Evolutionary conservation across 495 filamentous ascomycete species (phyloP).

Genomic region (Aspergillus hancockii): DNA sequence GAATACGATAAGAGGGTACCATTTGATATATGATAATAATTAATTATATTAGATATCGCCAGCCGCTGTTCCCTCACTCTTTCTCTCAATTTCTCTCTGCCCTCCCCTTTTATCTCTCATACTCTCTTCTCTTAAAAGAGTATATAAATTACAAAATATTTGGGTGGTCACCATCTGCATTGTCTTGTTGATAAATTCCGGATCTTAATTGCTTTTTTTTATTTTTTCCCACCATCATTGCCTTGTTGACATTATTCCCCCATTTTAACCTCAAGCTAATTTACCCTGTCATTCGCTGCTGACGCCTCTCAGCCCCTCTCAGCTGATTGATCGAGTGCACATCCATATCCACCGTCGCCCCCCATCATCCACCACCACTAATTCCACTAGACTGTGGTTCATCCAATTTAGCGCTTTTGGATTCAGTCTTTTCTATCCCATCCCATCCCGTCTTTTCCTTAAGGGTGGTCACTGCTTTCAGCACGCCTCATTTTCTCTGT

Average conservation of each 20-base stretch:
- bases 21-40: constrained; percentile 22
- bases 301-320: constrained; percentile 27
- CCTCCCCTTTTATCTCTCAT: constrained; percentile 7
- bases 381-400: constrained; percentile 23
- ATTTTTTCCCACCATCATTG: constrained; percentile 8
- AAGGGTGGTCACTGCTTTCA: constrained; percentile 19
- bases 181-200: neutral
- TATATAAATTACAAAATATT: neutral
- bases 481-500: constrained; percentile 22
- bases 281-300: constrained; percentile 22
- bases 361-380: constrained; percentile 18
- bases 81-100: constrained; percentile 7
- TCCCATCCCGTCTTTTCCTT: constrained; percentile 20
- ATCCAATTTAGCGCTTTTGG: constrained; percentile 28
- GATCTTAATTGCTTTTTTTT: neutral
- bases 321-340: constrained; percentile 38
- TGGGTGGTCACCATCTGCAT: neutral
- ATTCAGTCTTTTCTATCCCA: constrained; percentile 24
- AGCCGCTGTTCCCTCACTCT: constrained; percentile 21
- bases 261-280: constrained; percentile 15
- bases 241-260: constrained; percentile 9
- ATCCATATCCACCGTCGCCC: constrained; percentile 25
- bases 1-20: constrained; percentile 18
- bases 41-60: constrained; percentile 33
- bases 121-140: neutral